Percentiles rank a stretch among this genome's conserved stretches.
phyloP scores from a whole-genome alignment of 495 filamentous ascomycete species.

The Hypoxylon subgilvum region DNA sequence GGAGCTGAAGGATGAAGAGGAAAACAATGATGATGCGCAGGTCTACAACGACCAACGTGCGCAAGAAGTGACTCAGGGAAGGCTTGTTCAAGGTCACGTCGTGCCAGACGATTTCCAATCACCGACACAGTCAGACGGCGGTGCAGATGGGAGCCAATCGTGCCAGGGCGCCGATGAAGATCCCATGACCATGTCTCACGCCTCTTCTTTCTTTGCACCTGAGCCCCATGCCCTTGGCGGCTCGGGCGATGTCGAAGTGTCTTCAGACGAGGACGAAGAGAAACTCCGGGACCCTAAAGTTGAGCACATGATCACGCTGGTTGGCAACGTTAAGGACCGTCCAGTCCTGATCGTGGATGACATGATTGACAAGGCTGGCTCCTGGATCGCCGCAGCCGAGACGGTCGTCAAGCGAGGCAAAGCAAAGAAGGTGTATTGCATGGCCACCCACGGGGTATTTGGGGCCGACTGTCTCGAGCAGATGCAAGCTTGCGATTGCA shows the following conservation, averaged over 20 bases:
- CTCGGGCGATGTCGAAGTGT: constrained; percentile 75
- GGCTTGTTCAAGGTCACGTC: constrained; percentile 93
- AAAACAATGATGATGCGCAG: constrained; percentile 52
- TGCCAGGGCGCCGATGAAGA: constrained; percentile 55
- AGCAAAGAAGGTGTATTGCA: constrained; percentile 94
- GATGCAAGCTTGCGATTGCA: constrained; percentile 88
- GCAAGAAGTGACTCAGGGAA: constrained; percentile 86
- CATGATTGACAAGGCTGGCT: constrained; percentile 97
- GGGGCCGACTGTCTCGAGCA: constrained; percentile 87
- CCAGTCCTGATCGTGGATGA: constrained; percentile 95
- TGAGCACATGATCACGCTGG: constrained; percentile 93
- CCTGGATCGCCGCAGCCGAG: constrained; percentile 98
- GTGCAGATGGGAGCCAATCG: constrained; percentile 44
- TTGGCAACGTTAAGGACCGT: constrained; percentile 85
- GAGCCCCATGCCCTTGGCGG: constrained; percentile 76
- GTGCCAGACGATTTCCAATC: constrained; percentile 94
- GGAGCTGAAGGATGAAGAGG: constrained; percentile 51
- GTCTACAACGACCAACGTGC: constrained; percentile 89
- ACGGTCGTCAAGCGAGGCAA: constrained; percentile 91
- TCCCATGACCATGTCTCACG: constrained; percentile 62
- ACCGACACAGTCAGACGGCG: constrained; percentile 65
- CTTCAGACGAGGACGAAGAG: constrained; percentile 89
- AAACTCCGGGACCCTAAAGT: constrained; percentile 71
- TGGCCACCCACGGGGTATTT: constrained; percentile 95
- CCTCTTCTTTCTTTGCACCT: constrained; percentile 61